These are phyloP conservation scores for Setomelanomma holmii DNA, from an alignment of 2,329 filamentous ascomycete genomes.

Conservation along the genomic window DNA sequence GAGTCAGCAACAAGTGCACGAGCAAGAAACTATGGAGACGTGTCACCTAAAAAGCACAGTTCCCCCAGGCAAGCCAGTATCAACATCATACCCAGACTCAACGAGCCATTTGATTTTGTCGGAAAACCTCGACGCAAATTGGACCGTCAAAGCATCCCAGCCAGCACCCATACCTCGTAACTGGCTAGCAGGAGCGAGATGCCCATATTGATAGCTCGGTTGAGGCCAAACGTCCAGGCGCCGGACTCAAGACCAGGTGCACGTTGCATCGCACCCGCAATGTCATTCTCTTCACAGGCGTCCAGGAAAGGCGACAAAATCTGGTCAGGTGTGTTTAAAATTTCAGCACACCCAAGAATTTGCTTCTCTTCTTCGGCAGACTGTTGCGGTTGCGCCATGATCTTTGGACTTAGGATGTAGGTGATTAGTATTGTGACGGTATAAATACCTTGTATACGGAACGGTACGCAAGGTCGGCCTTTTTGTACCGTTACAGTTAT, in stretches of 20 bases:
- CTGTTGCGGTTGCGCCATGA: too few relatives aligned
- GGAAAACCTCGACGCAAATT: not conserved
- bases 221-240: not conserved
- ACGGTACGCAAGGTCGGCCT: too few relatives aligned
- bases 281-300: not conserved
- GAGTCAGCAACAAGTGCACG: not conserved
- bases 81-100: not conserved
- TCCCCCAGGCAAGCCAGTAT: not conserved
- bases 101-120: not conserved
- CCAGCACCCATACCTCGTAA: too few relatives aligned
- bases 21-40: too few relatives aligned
- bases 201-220: not conserved
- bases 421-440: too few relatives aligned
- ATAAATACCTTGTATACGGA: too few relatives aligned
- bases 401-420: too few relatives aligned
- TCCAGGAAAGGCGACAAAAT: not conserved
- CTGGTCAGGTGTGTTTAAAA: not conserved
- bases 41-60: not conserved
- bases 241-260: not conserved
- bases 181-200: too few relatives aligned
- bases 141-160: not conserved
- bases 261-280: not conserved
- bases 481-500: too few relatives aligned
- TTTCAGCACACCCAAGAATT: too few relatives aligned
- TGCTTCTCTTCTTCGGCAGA: too few relatives aligned